Evolutionary conservation across 2,329 filamentous ascomycete species (phyloP).

Genomic region (Sporothrix sp.): DNA sequence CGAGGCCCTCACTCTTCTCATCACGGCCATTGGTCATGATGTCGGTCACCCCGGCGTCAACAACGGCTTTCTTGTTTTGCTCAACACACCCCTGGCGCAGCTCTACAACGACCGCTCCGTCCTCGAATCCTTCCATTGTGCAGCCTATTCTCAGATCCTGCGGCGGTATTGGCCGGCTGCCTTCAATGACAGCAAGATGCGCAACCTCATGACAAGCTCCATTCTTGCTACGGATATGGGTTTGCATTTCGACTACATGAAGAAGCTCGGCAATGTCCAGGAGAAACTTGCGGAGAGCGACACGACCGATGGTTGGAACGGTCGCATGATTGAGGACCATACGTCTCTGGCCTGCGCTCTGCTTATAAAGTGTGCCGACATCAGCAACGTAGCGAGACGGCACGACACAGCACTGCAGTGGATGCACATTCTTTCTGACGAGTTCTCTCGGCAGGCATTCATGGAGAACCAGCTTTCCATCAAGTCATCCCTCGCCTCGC

Average conservation of each 20-base stretch:
- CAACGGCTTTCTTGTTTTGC: constrained; percentile 86
- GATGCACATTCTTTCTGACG: constrained; percentile 90
- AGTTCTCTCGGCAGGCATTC: constrained; percentile 83
- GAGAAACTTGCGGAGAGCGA: constrained; percentile 61
- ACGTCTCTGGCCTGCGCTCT: constrained; percentile 78
- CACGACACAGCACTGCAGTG: constrained; percentile 76
- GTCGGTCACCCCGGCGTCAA: constrained; percentile 97
- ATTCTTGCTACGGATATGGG: constrained; percentile 98
- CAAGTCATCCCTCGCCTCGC: constrained; percentile 74
- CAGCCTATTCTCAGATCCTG: constrained; percentile 91
- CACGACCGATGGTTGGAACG: constrained; percentile 63
- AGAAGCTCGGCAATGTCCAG: constrained; percentile 70
- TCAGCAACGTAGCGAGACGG: constrained; percentile 89
- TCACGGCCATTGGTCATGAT: constrained; percentile 96
- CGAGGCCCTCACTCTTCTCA: constrained; percentile 77
- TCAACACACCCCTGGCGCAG: constrained; percentile 87
- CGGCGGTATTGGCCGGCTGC: constrained; percentile 82
- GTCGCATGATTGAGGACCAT: constrained; percentile 64
- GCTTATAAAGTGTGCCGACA: constrained; percentile 95
- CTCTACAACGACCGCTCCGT: constrained; percentile 96
- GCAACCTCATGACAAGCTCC: constrained; percentile 90
- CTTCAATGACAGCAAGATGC: constrained; percentile 69
- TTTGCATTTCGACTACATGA: constrained; percentile 94
- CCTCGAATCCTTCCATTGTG: constrained; percentile 93
- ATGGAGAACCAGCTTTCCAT: constrained; percentile 89